Percentiles rank a stretch among this genome's conserved stretches.
phyloP scores from a whole-genome alignment of 202 grass and related monocot species.

The Carex sylvatica region DNA sequence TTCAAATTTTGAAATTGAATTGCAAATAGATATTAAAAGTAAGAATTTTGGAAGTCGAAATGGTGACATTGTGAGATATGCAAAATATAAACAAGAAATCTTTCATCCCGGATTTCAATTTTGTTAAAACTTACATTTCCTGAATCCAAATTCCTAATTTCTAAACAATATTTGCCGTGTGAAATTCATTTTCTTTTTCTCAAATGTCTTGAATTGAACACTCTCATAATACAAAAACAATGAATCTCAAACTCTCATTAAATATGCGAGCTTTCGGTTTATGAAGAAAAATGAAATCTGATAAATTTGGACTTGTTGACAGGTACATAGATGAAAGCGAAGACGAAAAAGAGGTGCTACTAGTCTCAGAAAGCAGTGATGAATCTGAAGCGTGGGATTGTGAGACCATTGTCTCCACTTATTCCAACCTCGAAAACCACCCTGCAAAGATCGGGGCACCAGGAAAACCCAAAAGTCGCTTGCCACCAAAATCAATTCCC shows the following conservation, averaged over 20 bases:
- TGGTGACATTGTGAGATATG: background rate
- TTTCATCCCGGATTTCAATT: background rate
- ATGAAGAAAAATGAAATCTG: background rate
- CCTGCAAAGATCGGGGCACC: slow-evolving; percentile 80
- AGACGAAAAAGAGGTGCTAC: slow-evolving; percentile 46
- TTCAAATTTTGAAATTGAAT: background rate
- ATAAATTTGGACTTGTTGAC: background rate
- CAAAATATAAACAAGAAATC: background rate
- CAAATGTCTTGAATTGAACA: background rate
- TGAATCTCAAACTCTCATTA: background rate
- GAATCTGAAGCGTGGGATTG: slow-evolving; percentile 93
- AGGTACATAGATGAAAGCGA: slow-evolving; percentile 62
- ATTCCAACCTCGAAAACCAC: slow-evolving; percentile 85
- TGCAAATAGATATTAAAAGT: background rate
- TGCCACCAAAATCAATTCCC: slow-evolving; percentile 43
- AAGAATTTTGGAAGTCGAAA: background rate
- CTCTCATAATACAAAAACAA: background rate
- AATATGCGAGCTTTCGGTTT: background rate
- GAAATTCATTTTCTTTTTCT: background rate
- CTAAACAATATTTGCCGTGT: background rate
- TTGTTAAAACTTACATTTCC: background rate
- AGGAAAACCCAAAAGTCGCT: slow-evolving; percentile 40
- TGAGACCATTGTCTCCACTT: slow-evolving; percentile 89
- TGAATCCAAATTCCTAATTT: background rate
- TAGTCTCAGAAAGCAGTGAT: slow-evolving; percentile 83